Base-by-base conservation (phyloP, 192 early-diverging fungal genomes). In the Dissophora globulifera region DNA sequence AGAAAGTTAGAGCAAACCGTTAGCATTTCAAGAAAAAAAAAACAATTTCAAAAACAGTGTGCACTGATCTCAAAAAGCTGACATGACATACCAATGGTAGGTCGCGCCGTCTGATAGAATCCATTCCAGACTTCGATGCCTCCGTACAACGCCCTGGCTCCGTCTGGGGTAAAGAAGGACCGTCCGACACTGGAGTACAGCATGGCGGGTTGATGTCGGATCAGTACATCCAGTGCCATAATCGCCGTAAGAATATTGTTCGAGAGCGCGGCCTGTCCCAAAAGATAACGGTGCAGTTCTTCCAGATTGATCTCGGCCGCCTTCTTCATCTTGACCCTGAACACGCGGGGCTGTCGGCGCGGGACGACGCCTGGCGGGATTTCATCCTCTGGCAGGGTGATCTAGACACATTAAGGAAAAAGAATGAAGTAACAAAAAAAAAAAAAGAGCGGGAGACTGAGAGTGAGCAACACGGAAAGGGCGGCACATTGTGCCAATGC, bases 111-210 rank as follows among this genome's bases (percentile, higher is more conserved):
- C 61, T 95, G 93, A 54, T 94, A 94, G 70, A 89, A 93, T 27
- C 96, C 96, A 51, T 89, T 89, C 96, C 95, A 96, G 13, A 94
- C 86, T 80, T 95, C 93, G 27, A 90, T 83, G 17, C 93, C 92
- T 26, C 93, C 90, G 3, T 78, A 65, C 1, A 86, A 84, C 20
- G 59, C 45, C 46, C 59, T 62, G 0, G 69, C 76, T 49, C 83
- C 82, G 11, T 81, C 80, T 23, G 91, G 87, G 4, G 93, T 96
- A 64, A 91, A 96, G 84, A 98, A 96, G 20, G 94, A 98, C 4
- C 93, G 86, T 20, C 94, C 93, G 50, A 94, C 89, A 35, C 91
- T 93, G 16, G 88, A 83, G 69, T 93, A 94, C 35, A 83, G 80
- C 43, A 89, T 64, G 12, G 92, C 88, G 20, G 94, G 89, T 1